Percentiles rank a stretch among this genome's conserved stretches.
phyloP scores from a whole-genome alignment of 1,284 basidiomycete species.

The Nidula niveotomentosa region DNA sequence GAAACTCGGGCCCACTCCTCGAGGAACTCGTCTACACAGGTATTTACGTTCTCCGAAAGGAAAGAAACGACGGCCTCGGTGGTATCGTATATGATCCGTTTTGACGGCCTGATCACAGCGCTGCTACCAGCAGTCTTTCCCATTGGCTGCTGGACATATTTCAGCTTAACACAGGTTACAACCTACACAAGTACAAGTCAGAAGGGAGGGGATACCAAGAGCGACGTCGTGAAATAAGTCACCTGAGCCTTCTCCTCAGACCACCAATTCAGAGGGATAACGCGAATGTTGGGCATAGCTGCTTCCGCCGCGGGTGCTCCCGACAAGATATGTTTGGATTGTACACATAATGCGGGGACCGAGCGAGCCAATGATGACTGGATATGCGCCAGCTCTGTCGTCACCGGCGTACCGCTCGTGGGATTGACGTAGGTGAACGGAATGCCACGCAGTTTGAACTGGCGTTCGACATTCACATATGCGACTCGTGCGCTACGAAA shows the following conservation, averaged over 20 bases:
- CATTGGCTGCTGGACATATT: conserved; percentile 84
- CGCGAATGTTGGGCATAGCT: conserved; percentile 86
- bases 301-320: conserved; percentile 85
- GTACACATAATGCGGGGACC: conserved; percentile 82
- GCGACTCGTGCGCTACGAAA: conserved; percentile 80
- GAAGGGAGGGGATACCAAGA: neutral
- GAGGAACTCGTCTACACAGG: conserved; percentile 85
- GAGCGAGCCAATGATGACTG: conserved; percentile 72
- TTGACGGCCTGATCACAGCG: conserved; percentile 73
- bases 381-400: conserved; percentile 48
- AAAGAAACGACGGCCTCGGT: conserved; percentile 85
- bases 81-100: conserved; percentile 85
- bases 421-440: conserved; percentile 77
- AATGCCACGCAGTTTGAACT: conserved; percentile 81
- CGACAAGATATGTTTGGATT: conserved; percentile 77
- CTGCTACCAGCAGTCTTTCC: conserved; percentile 64
- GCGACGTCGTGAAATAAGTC: no score
- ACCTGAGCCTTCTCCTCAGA: conserved; percentile 73
- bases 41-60: conserved; percentile 80
- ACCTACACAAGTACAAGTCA: conserved; percentile 41
- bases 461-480: conserved; percentile 84
- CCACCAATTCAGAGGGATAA: conserved; percentile 92
- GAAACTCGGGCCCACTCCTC: conserved; percentile 91
- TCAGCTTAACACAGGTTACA: conserved; percentile 84
- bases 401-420: conserved; percentile 35